These are phyloP conservation scores for Ammopiptanthus mongolicus DNA, from an alignment of 306 rosid genomes.

Conservation along the genomic window DNA sequence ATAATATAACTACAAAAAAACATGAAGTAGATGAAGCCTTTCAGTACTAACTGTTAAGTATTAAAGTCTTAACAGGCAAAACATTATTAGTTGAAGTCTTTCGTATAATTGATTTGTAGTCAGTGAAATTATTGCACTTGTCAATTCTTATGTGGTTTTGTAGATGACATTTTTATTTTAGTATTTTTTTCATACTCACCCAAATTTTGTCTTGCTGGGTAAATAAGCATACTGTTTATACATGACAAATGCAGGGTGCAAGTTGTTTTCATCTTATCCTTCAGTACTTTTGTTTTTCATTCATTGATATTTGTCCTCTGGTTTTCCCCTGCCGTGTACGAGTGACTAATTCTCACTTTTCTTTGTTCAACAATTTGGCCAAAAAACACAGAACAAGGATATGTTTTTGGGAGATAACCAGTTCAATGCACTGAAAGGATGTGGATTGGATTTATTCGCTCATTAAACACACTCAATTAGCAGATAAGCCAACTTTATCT, in stretches of 20 bases:
- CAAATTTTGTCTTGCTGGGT: not conserved
- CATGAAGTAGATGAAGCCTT: no score
- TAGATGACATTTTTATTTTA: no score
- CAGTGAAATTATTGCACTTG: no score
- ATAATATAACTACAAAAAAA: no score
- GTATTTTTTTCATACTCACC: not conserved
- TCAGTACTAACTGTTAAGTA: no score
- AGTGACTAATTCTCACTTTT: not conserved
- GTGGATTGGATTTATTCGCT: not conserved
- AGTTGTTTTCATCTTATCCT: not conserved
- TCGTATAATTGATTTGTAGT: no score
- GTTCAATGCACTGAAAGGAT: slow-evolving; percentile 1
- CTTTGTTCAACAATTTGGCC: not conserved
- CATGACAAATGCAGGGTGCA: not conserved
- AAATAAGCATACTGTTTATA: not conserved
- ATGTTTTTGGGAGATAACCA: not conserved
- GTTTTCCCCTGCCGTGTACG: not conserved
- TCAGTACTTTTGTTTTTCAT: not conserved
- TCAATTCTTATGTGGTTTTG: no score
- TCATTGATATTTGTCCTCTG: not conserved
- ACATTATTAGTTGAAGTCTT: no score
- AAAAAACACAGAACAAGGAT: not conserved
- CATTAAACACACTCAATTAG: not conserved
- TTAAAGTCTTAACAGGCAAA: no score
- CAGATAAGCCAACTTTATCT: not conserved